A percentile compares a stretch with the other conserved stretches of the same genome.
Conservation (phyloP, 2,329 filamentous ascomycete species). For the Epichloe bromicola region DNA sequence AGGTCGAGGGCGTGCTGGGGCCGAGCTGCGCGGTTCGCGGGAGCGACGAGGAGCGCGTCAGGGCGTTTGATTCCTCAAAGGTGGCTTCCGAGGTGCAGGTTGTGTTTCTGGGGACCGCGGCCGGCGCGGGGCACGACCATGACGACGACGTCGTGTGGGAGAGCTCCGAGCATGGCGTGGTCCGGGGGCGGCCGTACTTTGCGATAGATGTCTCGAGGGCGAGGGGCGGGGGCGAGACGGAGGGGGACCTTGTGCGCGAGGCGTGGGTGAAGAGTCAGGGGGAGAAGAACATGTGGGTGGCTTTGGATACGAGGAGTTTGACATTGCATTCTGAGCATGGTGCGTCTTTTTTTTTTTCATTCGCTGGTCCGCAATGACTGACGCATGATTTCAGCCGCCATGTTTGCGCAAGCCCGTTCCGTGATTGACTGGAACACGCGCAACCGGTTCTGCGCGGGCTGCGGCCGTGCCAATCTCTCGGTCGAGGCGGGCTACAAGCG, state of each 20-base stretch:
- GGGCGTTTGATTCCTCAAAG: slow-evolving; percentile 63
- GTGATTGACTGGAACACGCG: slow-evolving; percentile 89
- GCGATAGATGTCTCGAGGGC: slow-evolving; percentile 77
- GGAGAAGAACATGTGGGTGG: slow-evolving; percentile 49
- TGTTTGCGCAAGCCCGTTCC: slow-evolving; percentile 80
- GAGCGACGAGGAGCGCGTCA: slow-evolving; percentile 60
- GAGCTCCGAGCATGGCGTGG: slow-evolving; percentile 43
- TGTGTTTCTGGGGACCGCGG: slow-evolving; percentile 76
- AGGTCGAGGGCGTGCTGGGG: slow-evolving; percentile 60
- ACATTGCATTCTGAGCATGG: slow-evolving; percentile 48
- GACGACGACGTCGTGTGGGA: not conserved
- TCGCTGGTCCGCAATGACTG: too few species aligned
- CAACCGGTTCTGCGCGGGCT: slow-evolving; percentile 84
- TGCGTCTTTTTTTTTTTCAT: slow-evolving; percentile 20
- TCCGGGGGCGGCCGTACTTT: slow-evolving; percentile 74
- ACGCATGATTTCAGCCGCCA: slow-evolving; percentile 49
- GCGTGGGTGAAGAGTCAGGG: slow-evolving; percentile 29
- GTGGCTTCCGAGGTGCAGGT: slow-evolving; percentile 50
- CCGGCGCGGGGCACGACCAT: slow-evolving; percentile 26
- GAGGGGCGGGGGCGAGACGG: slow-evolving; percentile 42
- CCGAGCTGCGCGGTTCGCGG: slow-evolving; percentile 51
- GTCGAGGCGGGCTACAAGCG: slow-evolving; percentile 72
- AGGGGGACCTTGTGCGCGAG: slow-evolving; percentile 47
- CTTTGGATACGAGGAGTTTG: slow-evolving; percentile 51
- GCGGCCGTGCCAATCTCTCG: slow-evolving; percentile 69